Base-by-base conservation (phyloP, 2,329 filamentous ascomycete species). In the Alternaria sp. region DNA sequence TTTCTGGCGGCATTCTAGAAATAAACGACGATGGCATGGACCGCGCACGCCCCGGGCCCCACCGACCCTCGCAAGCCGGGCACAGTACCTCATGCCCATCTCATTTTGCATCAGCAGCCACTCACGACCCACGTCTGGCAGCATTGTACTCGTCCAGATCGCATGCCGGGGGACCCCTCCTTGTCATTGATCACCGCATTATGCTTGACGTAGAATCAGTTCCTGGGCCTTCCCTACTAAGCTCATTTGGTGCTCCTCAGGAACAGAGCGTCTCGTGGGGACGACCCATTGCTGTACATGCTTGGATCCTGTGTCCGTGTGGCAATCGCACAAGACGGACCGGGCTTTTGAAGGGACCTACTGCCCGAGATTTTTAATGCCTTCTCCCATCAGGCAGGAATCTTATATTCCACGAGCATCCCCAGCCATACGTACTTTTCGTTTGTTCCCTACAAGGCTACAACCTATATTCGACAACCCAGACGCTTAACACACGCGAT, bases 171-270 rank as follows among this genome's bases (percentile, higher is more conserved):
- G 68, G 56, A 57, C 73, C 72, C 67, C 71, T 75, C 75, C 79
- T 70, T 75, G 78, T 74, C 74, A 77, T 75, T 79, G 78, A 80
- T 79, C 80, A 82, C 79, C 75, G 79, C 79, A 82, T 81, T 79
- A 80, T 81, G 79, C 79, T 80, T 78, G 77, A 79, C 78, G 73
- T 78, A 78, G 78, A 80, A 79, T 78, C 70, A 72, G 75, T 77
- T 74, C 75, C 75, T 72, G 73, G 75, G 71, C 77, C 79, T 80
- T 77, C 78, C 78, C 78, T 77, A 77, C 77, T 76, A 74, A 81
- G 78, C 77, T 76, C 75, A 73, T 73, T 76, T 73, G 70, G 76
- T 78, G 73, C 76, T 75, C 70, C 78, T 79, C 78, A 81, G 79
- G 79, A 80, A 81, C 79, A 76, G 75, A 74, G 68, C 78, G 80